Percentiles rank a stretch among this genome's conserved stretches.
These are phyloP conservation scores for Cystoderma amianthinum DNA, from an alignment of 768 basidiomycete genomes.

Conservation along the genomic window DNA sequence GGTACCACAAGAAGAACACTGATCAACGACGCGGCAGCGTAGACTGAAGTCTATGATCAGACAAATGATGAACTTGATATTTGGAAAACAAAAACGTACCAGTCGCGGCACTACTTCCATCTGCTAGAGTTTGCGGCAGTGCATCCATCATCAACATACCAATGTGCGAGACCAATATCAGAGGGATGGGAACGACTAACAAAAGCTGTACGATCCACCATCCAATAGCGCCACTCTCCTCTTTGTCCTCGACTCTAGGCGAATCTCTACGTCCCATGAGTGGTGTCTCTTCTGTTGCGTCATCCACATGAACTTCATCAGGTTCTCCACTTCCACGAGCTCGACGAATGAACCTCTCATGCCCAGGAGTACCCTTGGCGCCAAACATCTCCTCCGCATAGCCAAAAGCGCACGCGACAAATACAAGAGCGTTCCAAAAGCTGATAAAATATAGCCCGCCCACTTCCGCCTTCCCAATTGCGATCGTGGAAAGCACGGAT, in stretches of 20 bases:
- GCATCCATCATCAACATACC: conserved; percentile 37
- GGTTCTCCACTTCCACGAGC: conserved; percentile 6
- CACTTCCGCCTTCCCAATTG: conserved; percentile 30
- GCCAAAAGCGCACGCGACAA: conserved; percentile 12
- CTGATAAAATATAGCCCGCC: conserved; percentile 54
- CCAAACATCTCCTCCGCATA: conserved; percentile 9
- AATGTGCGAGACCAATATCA: conserved; percentile 47
- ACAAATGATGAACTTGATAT: conserved; percentile 1
- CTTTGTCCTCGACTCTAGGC: conserved; percentile 1
- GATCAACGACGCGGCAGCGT: conserved; percentile 35
- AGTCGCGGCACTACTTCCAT: conserved; percentile 44
- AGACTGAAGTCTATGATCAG: conserved; percentile 33
- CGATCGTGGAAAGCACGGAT: conserved; percentile 41
- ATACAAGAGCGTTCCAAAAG: conserved; percentile 34
- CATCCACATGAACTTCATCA: conserved; percentile 11
- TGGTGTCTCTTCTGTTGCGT: conserved; percentile 50
- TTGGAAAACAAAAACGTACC: conserved; percentile 30
- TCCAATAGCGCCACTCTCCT: conserved; percentile 19
- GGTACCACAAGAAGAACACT: conserved; percentile 50
- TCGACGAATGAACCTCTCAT: conserved; percentile 11
- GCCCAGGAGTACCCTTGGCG: conserved; percentile 17
- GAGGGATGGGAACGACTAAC: conserved; percentile 44
- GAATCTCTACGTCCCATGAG: conserved; percentile 24
- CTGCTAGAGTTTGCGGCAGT: conserved; percentile 50
- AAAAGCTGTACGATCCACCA: conserved; percentile 59